phyloP scores from a whole-genome alignment of 140 eudicot species.

The Senecio squalidus region DNA sequence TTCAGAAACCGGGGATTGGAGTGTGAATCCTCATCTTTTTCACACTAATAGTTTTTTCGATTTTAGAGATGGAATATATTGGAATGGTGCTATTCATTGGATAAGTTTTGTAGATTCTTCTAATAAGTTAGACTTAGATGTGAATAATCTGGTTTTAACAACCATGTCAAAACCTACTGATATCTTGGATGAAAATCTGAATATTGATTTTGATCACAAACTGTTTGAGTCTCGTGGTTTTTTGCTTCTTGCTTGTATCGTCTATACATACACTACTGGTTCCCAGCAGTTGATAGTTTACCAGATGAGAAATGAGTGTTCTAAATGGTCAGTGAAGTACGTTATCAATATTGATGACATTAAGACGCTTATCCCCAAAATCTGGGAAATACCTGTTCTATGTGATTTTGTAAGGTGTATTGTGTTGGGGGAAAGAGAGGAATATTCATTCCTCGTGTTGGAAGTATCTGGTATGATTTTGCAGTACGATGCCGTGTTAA shows the following conservation, averaged over 20 bases:
- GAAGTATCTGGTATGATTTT: neutral
- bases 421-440: constrained; percentile 10
- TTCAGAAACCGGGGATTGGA: constrained; percentile 7
- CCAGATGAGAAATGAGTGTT: neutral
- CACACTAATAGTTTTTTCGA: neutral
- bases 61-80: neutral
- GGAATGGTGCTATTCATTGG: constrained; percentile 8
- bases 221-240: neutral
- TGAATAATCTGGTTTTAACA: neutral
- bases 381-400: neutral
- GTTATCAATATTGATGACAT: neutral
- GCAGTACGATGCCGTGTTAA: neutral
- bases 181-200: neutral
- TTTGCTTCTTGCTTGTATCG: constrained; percentile 1
- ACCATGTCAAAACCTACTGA: neutral
- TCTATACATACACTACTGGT: neutral
- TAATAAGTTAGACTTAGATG: neutral
- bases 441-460: constrained; percentile 15
- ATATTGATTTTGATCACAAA: neutral
- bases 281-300: neutral
- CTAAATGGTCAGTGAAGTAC: neutral
- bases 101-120: neutral
- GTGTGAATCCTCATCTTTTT: neutral
- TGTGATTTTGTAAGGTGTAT: neutral
- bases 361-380: neutral